Conservation (phyloP, 139 green algal species). For the Tetraselmis striata region DNA sequence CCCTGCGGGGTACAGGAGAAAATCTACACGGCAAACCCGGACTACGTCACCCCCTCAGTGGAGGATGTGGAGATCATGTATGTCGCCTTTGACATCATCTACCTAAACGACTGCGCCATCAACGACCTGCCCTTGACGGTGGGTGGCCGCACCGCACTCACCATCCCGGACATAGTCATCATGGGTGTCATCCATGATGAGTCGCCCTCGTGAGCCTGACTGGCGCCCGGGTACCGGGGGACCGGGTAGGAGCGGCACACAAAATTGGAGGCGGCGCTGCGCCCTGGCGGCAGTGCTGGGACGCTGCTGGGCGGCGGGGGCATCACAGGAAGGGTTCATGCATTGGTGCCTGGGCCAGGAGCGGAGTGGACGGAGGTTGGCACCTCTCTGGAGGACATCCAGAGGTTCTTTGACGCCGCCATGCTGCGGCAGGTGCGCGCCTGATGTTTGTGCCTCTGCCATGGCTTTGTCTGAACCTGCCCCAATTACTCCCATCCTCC, state of each 20-base stretch:
- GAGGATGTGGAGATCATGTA: slow-evolving; percentile 60
- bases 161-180: no score
- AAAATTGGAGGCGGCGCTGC: slow-evolving; percentile 36
- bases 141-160: no score
- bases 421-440: slow-evolving; percentile 25
- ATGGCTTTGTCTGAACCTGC: neutral
- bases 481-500: no score
- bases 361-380: slow-evolving; percentile 14
- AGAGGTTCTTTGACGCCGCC: slow-evolving; percentile 32
- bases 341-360: slow-evolving; percentile 34
- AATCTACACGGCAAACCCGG: neutral
- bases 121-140: neutral
- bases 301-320: slow-evolving; percentile 3
- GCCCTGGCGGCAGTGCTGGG: slow-evolving; percentile 13
- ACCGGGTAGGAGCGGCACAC: slow-evolving; percentile 45
- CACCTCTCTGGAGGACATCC: slow-evolving; percentile 34
- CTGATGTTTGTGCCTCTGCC: neutral
- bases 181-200: no score
- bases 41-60: slow-evolving; percentile 5
- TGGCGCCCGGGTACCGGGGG: no score
- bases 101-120: slow-evolving; percentile 19
- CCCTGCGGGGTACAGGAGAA: no score
- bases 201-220: no score
- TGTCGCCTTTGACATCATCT: slow-evolving; percentile 82
- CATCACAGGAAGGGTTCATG: slow-evolving; percentile 30